Evolutionary conservation across 1,139 yeast species (phyloP).

Genomic region (Pichia sp.): DNA sequence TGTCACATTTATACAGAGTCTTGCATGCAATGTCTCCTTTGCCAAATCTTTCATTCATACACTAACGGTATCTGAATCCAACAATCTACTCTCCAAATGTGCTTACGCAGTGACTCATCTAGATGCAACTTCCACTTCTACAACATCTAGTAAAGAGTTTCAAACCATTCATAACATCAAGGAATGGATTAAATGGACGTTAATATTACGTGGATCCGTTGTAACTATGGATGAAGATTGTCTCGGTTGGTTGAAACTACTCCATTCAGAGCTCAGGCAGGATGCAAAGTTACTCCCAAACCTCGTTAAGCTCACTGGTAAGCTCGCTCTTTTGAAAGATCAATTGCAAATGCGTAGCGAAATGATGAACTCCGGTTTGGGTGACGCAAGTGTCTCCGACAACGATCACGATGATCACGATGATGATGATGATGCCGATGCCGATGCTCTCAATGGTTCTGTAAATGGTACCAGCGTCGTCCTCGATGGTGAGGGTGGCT

Average conservation of each 20-base stretch:
- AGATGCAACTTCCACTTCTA: too few relatives aligned
- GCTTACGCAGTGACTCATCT: too few relatives aligned
- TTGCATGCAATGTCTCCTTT: constrained; percentile 27
- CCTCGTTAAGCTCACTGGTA: constrained; percentile 75
- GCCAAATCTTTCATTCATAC: constrained; percentile 32
- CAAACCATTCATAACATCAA: constrained; percentile 32
- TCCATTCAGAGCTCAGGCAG: constrained; percentile 28
- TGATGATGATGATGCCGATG: constrained; percentile 23
- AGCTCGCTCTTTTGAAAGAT: constrained; percentile 63
- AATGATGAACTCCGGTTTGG: constrained; percentile 22
- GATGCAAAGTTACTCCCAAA: constrained; percentile 49
- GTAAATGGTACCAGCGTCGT: constrained; percentile 25
- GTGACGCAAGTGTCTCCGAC: constrained; percentile 7
- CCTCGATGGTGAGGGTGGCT: constrained; percentile 22
- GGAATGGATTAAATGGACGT: constrained; percentile 44
- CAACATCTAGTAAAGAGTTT: too few relatives aligned
- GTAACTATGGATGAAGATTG: constrained; percentile 32
- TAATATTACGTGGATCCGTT: constrained; percentile 39
- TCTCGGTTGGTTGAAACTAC: constrained; percentile 28
- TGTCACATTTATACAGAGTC: too few relatives aligned
- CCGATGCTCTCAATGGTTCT: neutral
- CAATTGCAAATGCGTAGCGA: constrained; percentile 54
- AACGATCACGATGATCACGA: constrained; percentile 13
- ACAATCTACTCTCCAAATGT: neutral
- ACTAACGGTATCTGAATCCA: constrained; percentile 20